These are phyloP conservation scores for Trichoderma afroharzianum DNA, from an alignment of 2,329 filamentous ascomycete species.

Conservation along the genomic window DNA sequence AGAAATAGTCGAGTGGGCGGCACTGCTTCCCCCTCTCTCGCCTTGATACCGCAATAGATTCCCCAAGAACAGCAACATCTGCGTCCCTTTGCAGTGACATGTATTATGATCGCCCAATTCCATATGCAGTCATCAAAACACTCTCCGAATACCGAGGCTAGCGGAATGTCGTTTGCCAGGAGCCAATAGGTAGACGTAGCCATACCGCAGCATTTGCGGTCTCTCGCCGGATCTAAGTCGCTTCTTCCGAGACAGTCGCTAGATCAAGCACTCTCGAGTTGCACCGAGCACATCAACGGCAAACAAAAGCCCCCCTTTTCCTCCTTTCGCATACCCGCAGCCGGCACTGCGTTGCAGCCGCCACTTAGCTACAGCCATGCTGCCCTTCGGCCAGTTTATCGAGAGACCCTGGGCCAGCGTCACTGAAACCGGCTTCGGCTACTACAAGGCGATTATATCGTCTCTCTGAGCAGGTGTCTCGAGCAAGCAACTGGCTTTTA, in stretches of 20 bases:
- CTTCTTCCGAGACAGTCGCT: conserved; percentile 16
- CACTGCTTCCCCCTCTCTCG: background rate
- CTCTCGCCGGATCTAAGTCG: background rate
- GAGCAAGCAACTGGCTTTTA: background rate
- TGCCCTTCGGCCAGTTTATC: background rate
- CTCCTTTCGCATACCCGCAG: background rate
- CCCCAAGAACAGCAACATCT: background rate
- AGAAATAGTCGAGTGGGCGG: background rate
- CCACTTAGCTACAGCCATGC: background rate
- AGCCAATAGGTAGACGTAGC: background rate
- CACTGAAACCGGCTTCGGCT: background rate
- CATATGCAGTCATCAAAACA: background rate
- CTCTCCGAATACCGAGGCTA: conserved; percentile 1
- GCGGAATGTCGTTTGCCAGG: background rate
- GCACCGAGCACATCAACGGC: background rate
- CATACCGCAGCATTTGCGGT: background rate
- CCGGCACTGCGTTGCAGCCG: background rate
- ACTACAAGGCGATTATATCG: background rate
- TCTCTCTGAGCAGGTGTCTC: background rate
- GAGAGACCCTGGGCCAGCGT: background rate
- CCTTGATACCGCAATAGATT: background rate
- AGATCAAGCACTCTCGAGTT: background rate
- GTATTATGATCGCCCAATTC: background rate
- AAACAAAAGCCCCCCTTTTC: background rate
- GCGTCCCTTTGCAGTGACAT: background rate